These are phyloP conservation scores for Licmophora abbreviata DNA, from an alignment of 108 stramenopile genomes.

Conservation along the genomic window DNA sequence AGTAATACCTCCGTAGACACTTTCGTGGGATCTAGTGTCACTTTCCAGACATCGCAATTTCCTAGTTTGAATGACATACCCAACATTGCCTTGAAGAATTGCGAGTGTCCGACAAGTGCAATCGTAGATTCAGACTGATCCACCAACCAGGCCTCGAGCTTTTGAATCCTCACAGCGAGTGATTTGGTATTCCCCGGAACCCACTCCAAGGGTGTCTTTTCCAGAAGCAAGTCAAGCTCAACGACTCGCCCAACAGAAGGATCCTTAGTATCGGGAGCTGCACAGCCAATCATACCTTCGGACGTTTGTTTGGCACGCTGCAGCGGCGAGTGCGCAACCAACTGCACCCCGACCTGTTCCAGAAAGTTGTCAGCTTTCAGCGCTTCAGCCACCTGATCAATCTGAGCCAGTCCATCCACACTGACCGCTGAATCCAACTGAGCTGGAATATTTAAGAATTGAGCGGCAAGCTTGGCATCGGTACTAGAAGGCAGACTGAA, in stretches of 20 bases:
- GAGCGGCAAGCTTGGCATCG: constrained; percentile 26
- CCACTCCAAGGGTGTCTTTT: constrained; percentile 53
- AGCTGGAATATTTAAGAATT: constrained; percentile 43
- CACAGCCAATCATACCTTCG: constrained; percentile 51
- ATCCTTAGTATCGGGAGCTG: constrained; percentile 8
- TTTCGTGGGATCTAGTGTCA: too few relatives aligned
- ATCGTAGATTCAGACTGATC: constrained; percentile 38
- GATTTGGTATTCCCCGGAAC: constrained; percentile 27
- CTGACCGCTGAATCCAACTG: constrained; percentile 60
- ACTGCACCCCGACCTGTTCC: constrained; percentile 17
- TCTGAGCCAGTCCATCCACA: constrained; percentile 33
- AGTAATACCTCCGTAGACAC: too few relatives aligned
- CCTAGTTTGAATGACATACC: constrained; percentile 54
- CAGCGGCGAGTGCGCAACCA: constrained; percentile 61
- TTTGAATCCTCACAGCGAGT: constrained; percentile 29
- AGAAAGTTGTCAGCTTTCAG: constrained; percentile 35
- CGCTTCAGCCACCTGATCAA: constrained; percentile 29
- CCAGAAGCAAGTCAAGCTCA: constrained; percentile 32
- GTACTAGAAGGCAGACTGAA: constrained; percentile 27
- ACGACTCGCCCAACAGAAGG: constrained; percentile 24
- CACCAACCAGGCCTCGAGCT: constrained; percentile 36
- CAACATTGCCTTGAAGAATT: constrained; percentile 63
- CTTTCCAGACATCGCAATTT: constrained; percentile 74
- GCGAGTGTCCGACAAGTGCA: constrained; percentile 60
- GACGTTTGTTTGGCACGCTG: constrained; percentile 50